Conservation (phyloP, 1,139 yeast genomes). For the Diutina neorugosa region DNA sequence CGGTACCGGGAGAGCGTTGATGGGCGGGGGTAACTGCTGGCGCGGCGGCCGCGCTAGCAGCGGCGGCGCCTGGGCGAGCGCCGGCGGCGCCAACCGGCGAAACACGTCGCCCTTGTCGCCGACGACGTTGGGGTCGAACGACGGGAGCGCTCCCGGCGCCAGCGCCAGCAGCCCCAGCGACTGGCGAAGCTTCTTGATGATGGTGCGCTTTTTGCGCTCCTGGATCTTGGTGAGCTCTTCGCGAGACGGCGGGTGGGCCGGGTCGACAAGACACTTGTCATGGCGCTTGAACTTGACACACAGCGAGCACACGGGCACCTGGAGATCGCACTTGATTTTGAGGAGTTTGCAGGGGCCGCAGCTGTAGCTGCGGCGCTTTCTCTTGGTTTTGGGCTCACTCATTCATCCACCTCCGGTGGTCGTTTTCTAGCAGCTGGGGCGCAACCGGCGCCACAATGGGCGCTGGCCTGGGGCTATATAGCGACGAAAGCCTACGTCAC, state of each 20-base stretch:
- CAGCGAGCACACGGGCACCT: conserved; percentile 32
- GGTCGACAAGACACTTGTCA: conserved; percentile 24
- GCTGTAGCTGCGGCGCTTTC: conserved; percentile 38
- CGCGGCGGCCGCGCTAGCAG: background rate
- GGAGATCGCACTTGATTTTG: conserved; percentile 42
- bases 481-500: background rate
- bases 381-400: conserved; percentile 9
- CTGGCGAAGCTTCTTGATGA: background rate
- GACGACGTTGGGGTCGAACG: background rate
- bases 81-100: background rate
- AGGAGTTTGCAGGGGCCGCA: conserved; percentile 46
- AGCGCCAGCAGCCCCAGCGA: background rate
- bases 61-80: background rate
- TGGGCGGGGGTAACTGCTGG: background rate
- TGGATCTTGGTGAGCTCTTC: conserved; percentile 10
- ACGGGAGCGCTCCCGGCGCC: background rate
- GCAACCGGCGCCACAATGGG: background rate
- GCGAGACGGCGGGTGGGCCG: conserved; percentile 36
- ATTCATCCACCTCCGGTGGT: conserved; percentile 1
- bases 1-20: background rate
- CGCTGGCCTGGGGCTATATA: background rate
- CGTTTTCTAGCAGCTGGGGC: background rate
- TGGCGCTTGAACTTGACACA: conserved; percentile 32
- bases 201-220: conserved; percentile 3
- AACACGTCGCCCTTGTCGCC: background rate